phyloP scores from a whole-genome alignment of 108 stramenopile genomes.

The Stephanodiscus triporus region DNA sequence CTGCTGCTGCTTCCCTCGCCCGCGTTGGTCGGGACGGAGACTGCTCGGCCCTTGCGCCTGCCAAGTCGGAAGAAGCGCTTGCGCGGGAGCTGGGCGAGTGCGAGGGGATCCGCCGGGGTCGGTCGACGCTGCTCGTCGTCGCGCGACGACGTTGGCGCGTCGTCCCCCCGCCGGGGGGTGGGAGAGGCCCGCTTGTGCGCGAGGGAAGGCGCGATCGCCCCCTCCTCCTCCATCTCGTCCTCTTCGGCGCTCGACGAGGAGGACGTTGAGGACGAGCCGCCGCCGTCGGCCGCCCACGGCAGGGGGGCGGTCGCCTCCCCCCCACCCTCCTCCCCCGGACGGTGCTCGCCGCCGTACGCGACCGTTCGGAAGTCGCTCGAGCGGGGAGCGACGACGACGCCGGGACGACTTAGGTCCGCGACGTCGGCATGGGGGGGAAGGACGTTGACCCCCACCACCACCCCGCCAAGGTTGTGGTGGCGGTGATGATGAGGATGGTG shows the following conservation, averaged over 20 bases:
- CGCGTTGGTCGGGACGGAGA: background rate
- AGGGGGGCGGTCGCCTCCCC: background rate
- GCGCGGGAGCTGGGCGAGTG: background rate
- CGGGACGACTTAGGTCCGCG: background rate
- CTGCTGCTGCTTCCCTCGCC: background rate
- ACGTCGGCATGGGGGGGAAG: background rate
- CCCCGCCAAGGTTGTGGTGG: background rate
- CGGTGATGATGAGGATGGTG: background rate
- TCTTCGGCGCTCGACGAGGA: background rate
- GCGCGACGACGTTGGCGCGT: background rate
- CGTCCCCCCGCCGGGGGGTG: background rate
- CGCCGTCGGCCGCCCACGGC: too few species aligned
- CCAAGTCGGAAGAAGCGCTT: background rate
- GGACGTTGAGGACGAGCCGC: background rate
- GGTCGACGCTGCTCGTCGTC: background rate
- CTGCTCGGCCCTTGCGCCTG: background rate
- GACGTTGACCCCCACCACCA: background rate
- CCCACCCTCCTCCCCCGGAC: background rate
- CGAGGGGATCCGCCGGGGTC: background rate
- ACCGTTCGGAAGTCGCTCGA: background rate
- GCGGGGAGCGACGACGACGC: background rate
- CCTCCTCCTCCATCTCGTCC: background rate
- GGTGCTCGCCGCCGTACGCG: background rate
- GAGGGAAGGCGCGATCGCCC: background rate
- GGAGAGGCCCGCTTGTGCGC: background rate